Conservation (phyloP, 257 asterid genomes). For the Solanum tarapatanum region DNA sequence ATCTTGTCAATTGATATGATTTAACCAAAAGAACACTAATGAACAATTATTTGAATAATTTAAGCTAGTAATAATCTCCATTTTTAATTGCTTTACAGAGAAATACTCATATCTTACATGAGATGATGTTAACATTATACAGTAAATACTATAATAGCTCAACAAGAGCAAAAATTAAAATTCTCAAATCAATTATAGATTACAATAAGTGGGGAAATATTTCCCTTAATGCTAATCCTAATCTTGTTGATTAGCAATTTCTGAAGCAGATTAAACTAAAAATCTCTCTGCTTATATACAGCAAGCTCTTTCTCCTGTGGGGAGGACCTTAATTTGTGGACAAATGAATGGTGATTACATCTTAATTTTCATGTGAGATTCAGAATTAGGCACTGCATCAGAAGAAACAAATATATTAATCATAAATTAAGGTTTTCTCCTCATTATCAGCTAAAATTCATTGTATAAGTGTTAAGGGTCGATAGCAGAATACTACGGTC, state of each 20-base stretch:
- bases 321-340: conserved; percentile 5
- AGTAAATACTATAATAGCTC: conserved; percentile 9
- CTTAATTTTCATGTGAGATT: conserved; percentile 45
- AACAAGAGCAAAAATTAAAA: not conserved
- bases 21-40: not conserved
- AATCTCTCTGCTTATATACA: conserved; percentile 49
- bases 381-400: conserved; percentile 42
- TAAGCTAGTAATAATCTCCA: not conserved
- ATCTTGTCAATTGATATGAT: conserved; percentile 10
- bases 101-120: conserved; percentile 16
- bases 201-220: not conserved
- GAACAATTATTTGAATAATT: not conserved
- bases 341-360: conserved; percentile 20
- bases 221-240: conserved; percentile 8
- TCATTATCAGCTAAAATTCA: not conserved
- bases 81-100: conserved; percentile 18
- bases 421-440: not conserved
- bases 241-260: conserved; percentile 16
- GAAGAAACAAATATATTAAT: not conserved
- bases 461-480: not conserved
- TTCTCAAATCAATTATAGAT: not conserved
- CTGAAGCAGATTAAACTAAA: conserved; percentile 13
- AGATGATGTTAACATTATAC: conserved; percentile 3
- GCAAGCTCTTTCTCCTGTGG: conserved; percentile 13
- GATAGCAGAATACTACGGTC: not conserved